Percentiles rank a stretch among this genome's conserved stretches.
phyloP scores from a whole-genome alignment of 345 rosid species.

The Corymbia maculata region DNA sequence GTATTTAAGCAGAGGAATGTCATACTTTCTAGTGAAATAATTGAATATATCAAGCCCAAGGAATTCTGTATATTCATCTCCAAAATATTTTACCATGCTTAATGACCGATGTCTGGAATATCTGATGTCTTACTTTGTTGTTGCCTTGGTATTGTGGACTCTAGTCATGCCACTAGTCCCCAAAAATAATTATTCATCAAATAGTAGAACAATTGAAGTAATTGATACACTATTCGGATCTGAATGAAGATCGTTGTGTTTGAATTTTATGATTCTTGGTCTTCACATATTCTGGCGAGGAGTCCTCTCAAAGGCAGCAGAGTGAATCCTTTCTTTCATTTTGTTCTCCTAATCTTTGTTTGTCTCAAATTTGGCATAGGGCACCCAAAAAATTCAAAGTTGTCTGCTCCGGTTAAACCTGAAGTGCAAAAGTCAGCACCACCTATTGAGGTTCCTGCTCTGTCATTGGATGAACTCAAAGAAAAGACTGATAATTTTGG shows the following conservation, averaged over 20 bases:
- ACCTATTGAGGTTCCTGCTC: constrained; percentile 28
- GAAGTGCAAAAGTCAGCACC: constrained; percentile 26
- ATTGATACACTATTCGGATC: not conserved
- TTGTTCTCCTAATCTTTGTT: not conserved
- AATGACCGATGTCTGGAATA: not conserved
- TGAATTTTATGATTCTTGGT: not conserved
- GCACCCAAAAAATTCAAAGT: constrained; percentile 18
- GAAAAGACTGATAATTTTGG: constrained; percentile 34
- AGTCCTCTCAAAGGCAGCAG: not conserved
- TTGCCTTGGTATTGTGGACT: not conserved
- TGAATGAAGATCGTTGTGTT: not conserved
- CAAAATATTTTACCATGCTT: not conserved
- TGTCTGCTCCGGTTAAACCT: constrained; percentile 19
- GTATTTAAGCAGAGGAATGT: not conserved
- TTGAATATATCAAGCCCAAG: not conserved
- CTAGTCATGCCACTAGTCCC: not conserved
- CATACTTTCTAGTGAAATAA: not conserved
- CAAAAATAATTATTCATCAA: not conserved
- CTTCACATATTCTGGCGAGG: not conserved
- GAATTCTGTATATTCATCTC: not conserved
- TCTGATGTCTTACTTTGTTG: not conserved
- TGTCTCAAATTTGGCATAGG: not conserved
- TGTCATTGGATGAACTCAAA: constrained; percentile 35
- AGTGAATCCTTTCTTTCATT: not conserved
- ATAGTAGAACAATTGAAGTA: not conserved